Base-by-base conservation (phyloP, 345 rosid species). In the Syzygium jambos region DNA sequence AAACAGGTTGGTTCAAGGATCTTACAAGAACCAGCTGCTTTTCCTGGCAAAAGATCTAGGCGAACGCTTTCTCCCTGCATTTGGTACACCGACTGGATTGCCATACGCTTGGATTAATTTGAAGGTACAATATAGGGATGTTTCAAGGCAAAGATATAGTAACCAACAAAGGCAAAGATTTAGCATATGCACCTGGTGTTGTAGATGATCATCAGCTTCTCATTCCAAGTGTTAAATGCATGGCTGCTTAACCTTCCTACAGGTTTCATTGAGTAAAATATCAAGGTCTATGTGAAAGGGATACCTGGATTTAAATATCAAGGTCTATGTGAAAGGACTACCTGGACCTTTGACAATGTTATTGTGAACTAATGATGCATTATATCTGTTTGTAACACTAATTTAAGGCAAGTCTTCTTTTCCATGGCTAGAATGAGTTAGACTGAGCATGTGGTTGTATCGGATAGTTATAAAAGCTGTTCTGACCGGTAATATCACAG, bases 91-190 rank as follows among this genome's bases (percentile, higher is more conserved):
- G 22, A 96, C 98, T 53, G 97, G 99, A 78, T 89, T 97, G 94
- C 99, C 98, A 13, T 96, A 93, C 87, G 98, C 99, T 77, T 97
- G 99, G 99, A 90, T 97, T 91, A 97, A 97, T 91, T 91, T 97
- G 86, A 96, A 97, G 99, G 99, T 96, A 93, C 49, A n/a, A 73
- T 38, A 73, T 73, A 11, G 27, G 80, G 80, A 73, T 73, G 27
- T 38, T 73, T 73, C 6, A 9, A 73, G 7, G 80, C 49, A 38
- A 73, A 19, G 80, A 73, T 73, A 38, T 73, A 1, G 80, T 34
- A 21, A 73, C 80, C 80, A 34, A 73, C n/a, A 73, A 73, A 34
- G 25, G 10, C 49, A 19, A 73, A 73, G 14, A 5, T 73, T 19
- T 73, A 73, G 80, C 80, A 38, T 73, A 38, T 73, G 80, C 11